Evolutionary conservation across 176 grass and related monocot genomes (phyloP).

Genomic region (Tillandsia fasciculata): DNA sequence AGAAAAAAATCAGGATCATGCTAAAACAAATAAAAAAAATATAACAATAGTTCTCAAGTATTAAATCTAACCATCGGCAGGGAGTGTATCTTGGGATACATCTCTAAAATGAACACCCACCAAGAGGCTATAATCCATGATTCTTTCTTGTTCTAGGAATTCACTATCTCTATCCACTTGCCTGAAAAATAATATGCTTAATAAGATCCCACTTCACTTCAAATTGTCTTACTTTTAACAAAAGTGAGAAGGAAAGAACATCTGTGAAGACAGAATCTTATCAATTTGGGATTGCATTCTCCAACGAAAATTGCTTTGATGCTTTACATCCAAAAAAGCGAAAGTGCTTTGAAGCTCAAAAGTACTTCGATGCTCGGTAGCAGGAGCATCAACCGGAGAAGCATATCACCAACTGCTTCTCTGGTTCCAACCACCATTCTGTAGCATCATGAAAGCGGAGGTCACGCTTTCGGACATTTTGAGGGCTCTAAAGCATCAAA

Average conservation of each 20-base stretch:
- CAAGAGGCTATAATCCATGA: slow-evolving; percentile 91
- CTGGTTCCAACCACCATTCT: too few relatives aligned
- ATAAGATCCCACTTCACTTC: not conserved
- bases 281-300: too few relatives aligned
- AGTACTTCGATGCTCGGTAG: too few relatives aligned
- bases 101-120: slow-evolving; percentile 87
- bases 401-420: too few relatives aligned
- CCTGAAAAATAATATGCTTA: slow-evolving; percentile 20
- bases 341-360: too few relatives aligned
- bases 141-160: slow-evolving; percentile 82
- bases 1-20: not conserved
- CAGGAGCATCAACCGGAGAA: too few relatives aligned
- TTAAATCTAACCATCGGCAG: slow-evolving; percentile 5
- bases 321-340: too few relatives aligned
- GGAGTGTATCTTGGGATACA: slow-evolving; percentile 36
- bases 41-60: slow-evolving; percentile 5
- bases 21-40: not conserved
- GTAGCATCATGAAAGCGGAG: too few relatives aligned
- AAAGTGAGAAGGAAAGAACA: not conserved
- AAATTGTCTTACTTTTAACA: not conserved
- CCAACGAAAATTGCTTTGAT: too few relatives aligned
- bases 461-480: too few relatives aligned
- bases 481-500: too few relatives aligned
- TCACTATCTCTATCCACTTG: slow-evolving; percentile 89
- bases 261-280: too few relatives aligned